A percentile compares a stretch with the other conserved stretches of the same genome.
Conservation (phyloP, 164 flowering plant genomes). For the Aristolochia fimbriata region DNA sequence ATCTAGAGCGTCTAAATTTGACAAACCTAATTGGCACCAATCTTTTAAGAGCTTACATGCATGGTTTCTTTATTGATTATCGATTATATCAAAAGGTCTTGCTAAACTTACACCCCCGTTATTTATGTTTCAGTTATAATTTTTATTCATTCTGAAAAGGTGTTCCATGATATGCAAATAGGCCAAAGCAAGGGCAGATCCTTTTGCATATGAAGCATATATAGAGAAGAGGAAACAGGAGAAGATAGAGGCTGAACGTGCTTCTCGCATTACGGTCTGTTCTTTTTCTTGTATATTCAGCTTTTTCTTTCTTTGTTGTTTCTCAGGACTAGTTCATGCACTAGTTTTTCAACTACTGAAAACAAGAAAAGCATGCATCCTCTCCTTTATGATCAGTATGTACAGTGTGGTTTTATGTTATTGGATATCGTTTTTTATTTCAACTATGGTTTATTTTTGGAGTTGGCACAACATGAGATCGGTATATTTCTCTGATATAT, state of each 20-base stretch:
- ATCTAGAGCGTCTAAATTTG: slow-evolving; percentile 59
- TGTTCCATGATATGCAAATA: slow-evolving; percentile 7
- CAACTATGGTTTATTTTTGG: too few species aligned
- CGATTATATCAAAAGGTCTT: slow-evolving; percentile 64
- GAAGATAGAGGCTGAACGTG: slow-evolving; percentile 59
- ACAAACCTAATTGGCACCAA: slow-evolving; percentile 70
- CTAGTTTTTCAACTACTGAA: too few species aligned
- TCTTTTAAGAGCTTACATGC: slow-evolving; percentile 76
- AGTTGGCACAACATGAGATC: too few species aligned
- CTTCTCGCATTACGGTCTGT: slow-evolving; percentile 69
- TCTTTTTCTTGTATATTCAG: neutral
- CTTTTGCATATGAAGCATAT: slow-evolving; percentile 62
- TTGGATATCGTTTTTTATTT: too few species aligned
- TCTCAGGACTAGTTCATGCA: too few species aligned
- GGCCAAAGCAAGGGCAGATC: slow-evolving; percentile 59
- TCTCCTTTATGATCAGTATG: too few species aligned
- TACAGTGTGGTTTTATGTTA: too few species aligned
- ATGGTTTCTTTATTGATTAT: slow-evolving; percentile 78
- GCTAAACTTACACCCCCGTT: slow-evolving; percentile 1
- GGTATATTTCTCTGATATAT: neutral
- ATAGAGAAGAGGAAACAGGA: slow-evolving; percentile 56
- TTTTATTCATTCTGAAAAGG: neutral
- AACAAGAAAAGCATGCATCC: too few species aligned
- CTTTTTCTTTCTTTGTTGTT: neutral
- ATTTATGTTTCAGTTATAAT: neutral